A percentile compares a stretch with the other conserved stretches of the same genome.
Evolutionary conservation across 768 basidiomycete genomes (phyloP).

Genomic region (Inosperma sp.): DNA sequence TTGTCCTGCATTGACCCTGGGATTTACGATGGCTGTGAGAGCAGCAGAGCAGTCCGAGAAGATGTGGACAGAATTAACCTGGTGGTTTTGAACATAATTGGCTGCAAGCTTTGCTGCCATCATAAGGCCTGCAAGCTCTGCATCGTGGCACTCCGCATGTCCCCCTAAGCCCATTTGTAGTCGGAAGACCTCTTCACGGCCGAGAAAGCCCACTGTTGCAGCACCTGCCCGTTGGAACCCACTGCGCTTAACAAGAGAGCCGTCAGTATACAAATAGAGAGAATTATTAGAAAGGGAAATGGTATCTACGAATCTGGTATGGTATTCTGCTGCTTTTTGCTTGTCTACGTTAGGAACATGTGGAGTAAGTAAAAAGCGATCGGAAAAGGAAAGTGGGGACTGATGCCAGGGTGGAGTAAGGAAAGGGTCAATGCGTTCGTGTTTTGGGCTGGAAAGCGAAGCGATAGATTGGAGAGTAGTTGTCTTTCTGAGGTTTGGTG

Average conservation of each 20-base stretch:
- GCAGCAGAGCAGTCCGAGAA: slow-evolving; percentile 25
- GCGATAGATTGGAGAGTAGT: slow-evolving; percentile 16
- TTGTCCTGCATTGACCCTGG: slow-evolving; percentile 19
- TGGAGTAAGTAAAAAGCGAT: slow-evolving; percentile 9
- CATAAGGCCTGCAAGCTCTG: slow-evolving; percentile 23
- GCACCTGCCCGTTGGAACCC: slow-evolving; percentile 17
- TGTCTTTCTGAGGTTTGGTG: slow-evolving; percentile 8
- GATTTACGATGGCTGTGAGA: slow-evolving; percentile 16
- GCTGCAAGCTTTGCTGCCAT: slow-evolving; percentile 14
- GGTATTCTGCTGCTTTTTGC: not conserved
- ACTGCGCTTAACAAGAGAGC: slow-evolving; percentile 11
- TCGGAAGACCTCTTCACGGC: slow-evolving; percentile 11
- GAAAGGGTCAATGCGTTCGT: slow-evolving; percentile 20
- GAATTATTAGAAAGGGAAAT: not conserved
- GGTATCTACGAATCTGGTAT: not conserved
- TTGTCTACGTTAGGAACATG: slow-evolving; percentile 1
- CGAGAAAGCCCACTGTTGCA: slow-evolving; percentile 18
- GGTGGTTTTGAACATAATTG: slow-evolving; percentile 1
- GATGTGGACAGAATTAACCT: slow-evolving; percentile 20
- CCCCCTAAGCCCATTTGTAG: slow-evolving; percentile 20
- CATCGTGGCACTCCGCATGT: slow-evolving; percentile 25
- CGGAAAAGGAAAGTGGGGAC: slow-evolving; percentile 2
- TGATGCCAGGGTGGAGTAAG: slow-evolving; percentile 22
- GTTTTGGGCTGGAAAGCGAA: slow-evolving; percentile 10
- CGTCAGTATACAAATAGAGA: slow-evolving; percentile 17